These are phyloP conservation scores for Colletotrichum australisinense DNA, from an alignment of 2,329 filamentous ascomycete genomes.

Conservation along the genomic window DNA sequence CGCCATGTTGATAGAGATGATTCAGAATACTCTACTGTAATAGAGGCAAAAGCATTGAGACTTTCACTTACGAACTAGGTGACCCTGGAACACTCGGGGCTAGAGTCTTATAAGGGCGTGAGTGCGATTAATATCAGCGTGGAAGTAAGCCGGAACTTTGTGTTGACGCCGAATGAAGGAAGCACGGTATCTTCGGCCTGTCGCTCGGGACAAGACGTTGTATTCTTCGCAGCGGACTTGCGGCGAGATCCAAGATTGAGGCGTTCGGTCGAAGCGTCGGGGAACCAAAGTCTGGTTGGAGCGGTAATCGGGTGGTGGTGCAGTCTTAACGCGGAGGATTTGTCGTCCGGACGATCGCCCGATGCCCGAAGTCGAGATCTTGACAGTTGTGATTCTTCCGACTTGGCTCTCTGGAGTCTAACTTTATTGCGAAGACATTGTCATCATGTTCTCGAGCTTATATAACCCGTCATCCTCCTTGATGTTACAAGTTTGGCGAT, in stretches of 20 bases:
- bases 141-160: neutral
- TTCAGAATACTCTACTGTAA: neutral
- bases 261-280: constrained; percentile 16
- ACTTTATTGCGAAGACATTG: neutral
- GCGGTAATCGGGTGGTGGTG: neutral
- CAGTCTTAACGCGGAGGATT: neutral
- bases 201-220: constrained; percentile 2
- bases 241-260: neutral
- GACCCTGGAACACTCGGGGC: neutral
- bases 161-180: neutral
- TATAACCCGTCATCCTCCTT: neutral
- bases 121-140: neutral
- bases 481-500: neutral
- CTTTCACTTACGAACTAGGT: neutral
- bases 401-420: neutral
- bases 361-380: constrained; percentile 21
- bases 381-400: neutral
- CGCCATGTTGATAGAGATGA: neutral
- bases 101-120: constrained; percentile 6
- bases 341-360: constrained; percentile 22
- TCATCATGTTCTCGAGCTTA: neutral
- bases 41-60: neutral
- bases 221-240: neutral
- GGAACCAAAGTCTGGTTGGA: neutral
- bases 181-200: neutral